phyloP scores from a whole-genome alignment of 495 filamentous ascomycete species.

The Clohesyomyces aquaticus region DNA sequence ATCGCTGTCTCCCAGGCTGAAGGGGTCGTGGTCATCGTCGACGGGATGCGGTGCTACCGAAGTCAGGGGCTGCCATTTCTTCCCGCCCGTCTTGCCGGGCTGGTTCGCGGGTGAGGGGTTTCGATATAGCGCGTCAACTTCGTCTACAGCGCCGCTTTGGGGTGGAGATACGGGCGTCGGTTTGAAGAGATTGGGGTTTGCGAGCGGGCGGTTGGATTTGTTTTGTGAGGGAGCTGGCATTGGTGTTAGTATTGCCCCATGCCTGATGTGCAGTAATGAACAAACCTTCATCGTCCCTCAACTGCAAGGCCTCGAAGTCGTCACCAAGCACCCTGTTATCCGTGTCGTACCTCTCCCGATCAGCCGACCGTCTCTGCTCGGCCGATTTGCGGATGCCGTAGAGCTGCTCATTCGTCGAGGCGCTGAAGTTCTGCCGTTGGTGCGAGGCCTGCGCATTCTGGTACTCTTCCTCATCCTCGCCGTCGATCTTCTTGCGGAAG shows the following conservation, averaged over 20 bases:
- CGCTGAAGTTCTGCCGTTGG: conserved; percentile 48
- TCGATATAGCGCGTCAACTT: conserved; percentile 76
- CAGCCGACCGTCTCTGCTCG: conserved; percentile 70
- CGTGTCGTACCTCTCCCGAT: conserved; percentile 92
- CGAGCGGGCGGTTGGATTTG: conserved; percentile 59
- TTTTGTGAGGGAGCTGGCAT: conserved; percentile 35
- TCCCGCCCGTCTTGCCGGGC: conserved; percentile 55
- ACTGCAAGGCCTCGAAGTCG: conserved; percentile 86
- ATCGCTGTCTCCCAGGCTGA: conserved; percentile 94
- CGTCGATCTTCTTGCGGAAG: conserved; percentile 88
- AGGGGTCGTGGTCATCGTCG: conserved; percentile 89
- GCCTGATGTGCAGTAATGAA: neutral
- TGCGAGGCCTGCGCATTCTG: conserved; percentile 48
- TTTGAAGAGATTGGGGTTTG: conserved; percentile 81
- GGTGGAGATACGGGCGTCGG: conserved; percentile 60
- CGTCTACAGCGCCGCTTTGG: conserved; percentile 62
- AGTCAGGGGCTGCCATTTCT: conserved; percentile 96
- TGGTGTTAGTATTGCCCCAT: neutral
- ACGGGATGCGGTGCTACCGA: conserved; percentile 80
- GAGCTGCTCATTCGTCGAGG: conserved; percentile 48
- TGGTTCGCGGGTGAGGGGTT: conserved; percentile 53
- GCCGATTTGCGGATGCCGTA: conserved; percentile 62
- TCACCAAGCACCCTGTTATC: conserved; percentile 88
- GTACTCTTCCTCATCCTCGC: conserved; percentile 69
- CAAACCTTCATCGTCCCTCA: conserved; percentile 75